Evolutionary conservation across 2,329 filamentous ascomycete genomes (phyloP).

Genomic region (Cucurbitaria berberidis): DNA sequence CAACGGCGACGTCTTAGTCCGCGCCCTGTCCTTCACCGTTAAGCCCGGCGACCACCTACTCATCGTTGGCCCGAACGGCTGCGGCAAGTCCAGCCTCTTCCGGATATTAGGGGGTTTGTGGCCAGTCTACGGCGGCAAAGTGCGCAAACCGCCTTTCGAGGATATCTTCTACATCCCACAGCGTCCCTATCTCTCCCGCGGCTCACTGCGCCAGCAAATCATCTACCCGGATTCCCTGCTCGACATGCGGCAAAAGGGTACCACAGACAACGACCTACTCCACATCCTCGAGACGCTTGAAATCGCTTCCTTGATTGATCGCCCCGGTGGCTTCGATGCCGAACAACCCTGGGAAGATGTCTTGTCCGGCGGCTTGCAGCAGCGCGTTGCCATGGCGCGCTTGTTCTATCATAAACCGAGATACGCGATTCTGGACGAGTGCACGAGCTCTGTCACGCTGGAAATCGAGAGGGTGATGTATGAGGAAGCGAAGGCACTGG

Average conservation of each 20-base stretch:
- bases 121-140: slow-evolving; percentile 95
- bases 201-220: slow-evolving; percentile 93
- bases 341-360: slow-evolving; percentile 98
- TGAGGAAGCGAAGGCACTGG: slow-evolving; percentile 87
- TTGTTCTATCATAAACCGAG: slow-evolving; percentile 92
- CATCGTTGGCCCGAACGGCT: slow-evolving; percentile 95
- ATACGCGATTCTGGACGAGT: slow-evolving; percentile 97
- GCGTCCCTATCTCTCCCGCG: slow-evolving; percentile 88
- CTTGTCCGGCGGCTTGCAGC: slow-evolving; percentile 88
- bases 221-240: slow-evolving; percentile 91
- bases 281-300: slow-evolving; percentile 79
- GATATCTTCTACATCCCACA: slow-evolving; percentile 99
- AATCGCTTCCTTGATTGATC: slow-evolving; percentile 80
- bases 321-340: slow-evolving; percentile 85
- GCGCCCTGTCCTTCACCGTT: slow-evolving; percentile 84
- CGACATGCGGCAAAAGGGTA: slow-evolving; percentile 82
- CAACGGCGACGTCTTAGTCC: slow-evolving; percentile 91
- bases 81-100: slow-evolving; percentile 95
- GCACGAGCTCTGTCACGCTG: slow-evolving; percentile 91
- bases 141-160: slow-evolving; percentile 87
- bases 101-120: slow-evolving; percentile 94
- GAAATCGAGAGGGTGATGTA: slow-evolving; percentile 98
- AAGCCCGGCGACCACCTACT: slow-evolving; percentile 87
- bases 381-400: slow-evolving; percentile 94
- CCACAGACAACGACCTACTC: slow-evolving; percentile 81